Evolutionary conservation across 1,139 yeast species (phyloP), one percentile per base, ranked within the genome.

Genomic region (Pichia sp.): DNA sequence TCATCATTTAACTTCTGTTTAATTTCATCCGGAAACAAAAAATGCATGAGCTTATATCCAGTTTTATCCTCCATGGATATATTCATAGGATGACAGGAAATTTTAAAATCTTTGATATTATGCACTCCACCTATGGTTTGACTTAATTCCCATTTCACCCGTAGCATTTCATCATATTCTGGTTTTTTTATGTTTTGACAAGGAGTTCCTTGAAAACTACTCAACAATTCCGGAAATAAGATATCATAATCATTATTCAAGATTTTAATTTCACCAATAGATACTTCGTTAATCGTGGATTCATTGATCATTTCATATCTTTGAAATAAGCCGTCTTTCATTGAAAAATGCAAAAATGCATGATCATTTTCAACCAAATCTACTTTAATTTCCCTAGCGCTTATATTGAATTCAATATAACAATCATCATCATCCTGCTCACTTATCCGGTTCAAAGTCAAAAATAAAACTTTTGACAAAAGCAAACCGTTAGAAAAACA

Each of bases 311-410:
- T 69, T 42, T 75, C 76, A 5, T 79, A 59, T 49, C 95, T 68
- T 49, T 73, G 71, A 62, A 79, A 87, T 35, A 69, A 68, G 3
- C 85, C 75, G 37, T 74, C 72, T 1, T 84, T 81, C 33, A 90
- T 59, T 0, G 84, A 82, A 49, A 88, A 69, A 60, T 85, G 95
- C 48, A 86, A 62, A 55, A 88, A 79, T 2, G 41, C 23, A 23
- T 38, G 11, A 6, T 41, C 44, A 3, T 39, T 29, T 44, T 76
- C 79, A 44, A 87, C 65, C 55, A 88, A 67, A 57, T 85, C 97
- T n/a, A 88, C 86, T 85, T 79, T 88, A 53, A 92, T 88, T 60
- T 84, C 95, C 0, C 80, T 90, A 6, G 79, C 92, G 29, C 72
- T 90, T 44, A 85, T 88, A 36, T 40, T 36, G 53, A 51, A 47